These are phyloP conservation scores for Eucalyptus sideroxylon DNA, from an alignment of 345 rosid genomes.

Conservation along the genomic window DNA sequence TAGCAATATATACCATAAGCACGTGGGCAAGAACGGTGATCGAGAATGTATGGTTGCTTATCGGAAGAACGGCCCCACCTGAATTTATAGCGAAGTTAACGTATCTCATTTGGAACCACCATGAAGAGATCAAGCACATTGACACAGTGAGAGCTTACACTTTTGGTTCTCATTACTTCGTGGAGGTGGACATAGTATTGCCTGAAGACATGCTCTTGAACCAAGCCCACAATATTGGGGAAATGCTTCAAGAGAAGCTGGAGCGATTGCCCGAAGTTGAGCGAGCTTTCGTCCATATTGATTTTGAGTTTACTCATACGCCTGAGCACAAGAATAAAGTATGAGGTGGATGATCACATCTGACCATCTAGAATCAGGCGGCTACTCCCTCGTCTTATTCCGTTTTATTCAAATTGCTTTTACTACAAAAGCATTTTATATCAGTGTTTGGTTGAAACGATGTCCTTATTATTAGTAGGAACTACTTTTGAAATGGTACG, in stretches of 20 bases:
- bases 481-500: background rate
- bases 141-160: conserved; percentile 84
- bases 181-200: conserved; percentile 75
- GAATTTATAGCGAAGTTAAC: conserved; percentile 72
- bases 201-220: conserved; percentile 57
- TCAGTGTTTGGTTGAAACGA: background rate
- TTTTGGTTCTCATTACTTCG: conserved; percentile 72
- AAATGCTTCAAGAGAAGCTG: conserved; percentile 76
- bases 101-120: conserved; percentile 75
- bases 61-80: conserved; percentile 76
- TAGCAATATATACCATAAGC: conserved; percentile 63
- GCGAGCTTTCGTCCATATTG: conserved; percentile 80
- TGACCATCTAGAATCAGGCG: background rate
- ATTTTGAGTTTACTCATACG: conserved; percentile 67
- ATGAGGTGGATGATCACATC: background rate
- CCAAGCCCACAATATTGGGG: conserved; percentile 75
- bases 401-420: background rate
- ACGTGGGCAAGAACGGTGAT: conserved; percentile 74
- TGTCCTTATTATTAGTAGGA: background rate
- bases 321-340: conserved; percentile 62
- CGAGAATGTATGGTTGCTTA: conserved; percentile 57
- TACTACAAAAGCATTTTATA: background rate
- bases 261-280: conserved; percentile 76
- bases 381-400: background rate
- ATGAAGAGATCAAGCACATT: conserved; percentile 57